Conservation (phyloP, 228 moss, liverwort and hornwort species). For the Sphagnum magellanicum region DNA sequence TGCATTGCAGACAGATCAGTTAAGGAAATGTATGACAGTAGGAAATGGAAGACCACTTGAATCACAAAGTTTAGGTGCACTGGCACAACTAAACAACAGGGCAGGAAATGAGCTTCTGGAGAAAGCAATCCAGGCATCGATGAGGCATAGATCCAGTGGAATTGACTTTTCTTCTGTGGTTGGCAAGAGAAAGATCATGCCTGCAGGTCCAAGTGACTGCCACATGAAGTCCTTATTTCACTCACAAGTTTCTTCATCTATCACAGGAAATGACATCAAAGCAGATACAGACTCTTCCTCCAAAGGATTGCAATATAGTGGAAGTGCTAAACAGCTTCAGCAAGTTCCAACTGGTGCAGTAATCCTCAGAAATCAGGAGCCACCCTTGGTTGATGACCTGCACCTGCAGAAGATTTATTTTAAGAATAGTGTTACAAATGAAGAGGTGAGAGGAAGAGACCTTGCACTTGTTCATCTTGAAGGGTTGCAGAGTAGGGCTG, state of each 20-base stretch:
- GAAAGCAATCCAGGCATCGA: conserved; percentile 46
- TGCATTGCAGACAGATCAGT: conserved; percentile 25
- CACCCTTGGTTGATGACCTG: conserved; percentile 19
- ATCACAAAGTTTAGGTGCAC: conserved; percentile 35
- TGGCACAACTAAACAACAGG: conserved; percentile 44
- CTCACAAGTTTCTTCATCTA: no score
- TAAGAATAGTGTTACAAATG: conserved; percentile 14
- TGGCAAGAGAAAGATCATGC: no score
- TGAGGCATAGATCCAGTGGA: conserved; percentile 30
- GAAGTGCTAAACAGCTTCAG: conserved; percentile 7
- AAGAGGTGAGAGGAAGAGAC: conserved; percentile 11
- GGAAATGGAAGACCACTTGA: conserved; percentile 29
- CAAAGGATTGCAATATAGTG: no score
- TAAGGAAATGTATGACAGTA: conserved; percentile 25
- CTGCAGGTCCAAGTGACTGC: no score
- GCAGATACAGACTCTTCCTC: no score
- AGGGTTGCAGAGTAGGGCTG: conserved; percentile 14
- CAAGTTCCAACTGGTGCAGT: conserved; percentile 16
- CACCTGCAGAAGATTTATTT: conserved; percentile 17
- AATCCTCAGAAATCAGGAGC: conserved; percentile 14
- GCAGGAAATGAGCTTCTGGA: conserved; percentile 40
- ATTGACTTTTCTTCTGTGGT: conserved; percentile 8
- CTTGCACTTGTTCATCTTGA: conserved; percentile 9
- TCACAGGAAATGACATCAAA: no score
- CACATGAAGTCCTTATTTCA: no score